These are phyloP conservation scores for Cryptococcus deneoformans DNA, from an alignment of 1,284 basidiomycete genomes.

Conservation along the genomic window DNA sequence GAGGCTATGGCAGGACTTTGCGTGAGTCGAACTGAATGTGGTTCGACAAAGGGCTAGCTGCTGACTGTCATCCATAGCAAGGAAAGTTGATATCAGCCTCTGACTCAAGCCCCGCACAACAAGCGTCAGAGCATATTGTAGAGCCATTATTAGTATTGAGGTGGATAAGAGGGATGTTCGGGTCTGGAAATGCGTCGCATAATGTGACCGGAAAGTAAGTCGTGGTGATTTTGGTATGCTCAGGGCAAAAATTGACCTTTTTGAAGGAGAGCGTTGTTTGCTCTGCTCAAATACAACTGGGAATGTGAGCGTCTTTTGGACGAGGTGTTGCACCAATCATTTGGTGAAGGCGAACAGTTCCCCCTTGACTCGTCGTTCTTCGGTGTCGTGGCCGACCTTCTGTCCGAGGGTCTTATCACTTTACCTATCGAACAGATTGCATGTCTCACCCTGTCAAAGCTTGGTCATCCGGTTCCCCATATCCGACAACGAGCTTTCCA, in stretches of 20 bases:
- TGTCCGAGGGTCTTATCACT: conserved; percentile 49
- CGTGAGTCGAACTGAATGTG: conserved; percentile 54
- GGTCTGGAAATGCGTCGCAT: conserved; percentile 40
- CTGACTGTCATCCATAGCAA: conserved; percentile 21
- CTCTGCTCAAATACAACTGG: conserved; percentile 63
- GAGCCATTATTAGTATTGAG: conserved; percentile 50
- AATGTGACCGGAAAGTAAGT: conserved; percentile 47
- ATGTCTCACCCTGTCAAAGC: conserved; percentile 80
- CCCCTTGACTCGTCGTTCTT: conserved; percentile 60
- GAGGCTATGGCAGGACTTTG: conserved; percentile 83
- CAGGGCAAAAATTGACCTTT: not conserved
- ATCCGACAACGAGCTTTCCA: conserved; percentile 76
- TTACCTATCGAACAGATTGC: conserved; percentile 65
- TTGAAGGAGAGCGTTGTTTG: conserved; percentile 70
- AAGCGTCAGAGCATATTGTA: conserved; percentile 40
- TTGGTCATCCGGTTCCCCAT: conserved; percentile 68
- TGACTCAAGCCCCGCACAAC: conserved; percentile 37
- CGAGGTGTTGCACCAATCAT: conserved; percentile 69
- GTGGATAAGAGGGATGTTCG: conserved; percentile 53
- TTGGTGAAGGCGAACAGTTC: conserved; percentile 57
- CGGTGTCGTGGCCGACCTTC: conserved; percentile 70
- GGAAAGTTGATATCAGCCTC: conserved; percentile 38
- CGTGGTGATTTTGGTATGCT: conserved; percentile 1
- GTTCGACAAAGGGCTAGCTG: not conserved
- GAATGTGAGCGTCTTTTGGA: conserved; percentile 63